Evolutionary conservation across 75 land plant species (phyloP).

Genomic region (Cryptomeria japonica): DNA sequence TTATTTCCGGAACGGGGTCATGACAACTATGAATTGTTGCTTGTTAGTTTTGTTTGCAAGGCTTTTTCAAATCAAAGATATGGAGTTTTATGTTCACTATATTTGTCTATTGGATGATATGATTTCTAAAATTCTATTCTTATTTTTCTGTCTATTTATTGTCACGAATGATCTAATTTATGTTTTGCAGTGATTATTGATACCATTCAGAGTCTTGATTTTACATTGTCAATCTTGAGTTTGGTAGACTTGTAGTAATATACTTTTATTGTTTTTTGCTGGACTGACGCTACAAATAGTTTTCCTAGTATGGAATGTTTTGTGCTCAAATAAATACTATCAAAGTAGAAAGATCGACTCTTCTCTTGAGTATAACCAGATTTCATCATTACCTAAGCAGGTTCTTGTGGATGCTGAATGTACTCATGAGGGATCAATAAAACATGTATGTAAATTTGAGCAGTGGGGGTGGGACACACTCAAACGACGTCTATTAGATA

Average conservation of each 20-base stretch:
- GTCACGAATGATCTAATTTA: not conserved
- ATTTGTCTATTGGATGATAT: not conserved
- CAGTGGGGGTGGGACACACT: slow-evolving; percentile 96
- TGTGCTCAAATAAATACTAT: not conserved
- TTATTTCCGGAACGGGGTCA: no score
- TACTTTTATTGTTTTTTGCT: not conserved
- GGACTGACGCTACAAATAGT: not conserved
- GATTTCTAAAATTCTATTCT: not conserved
- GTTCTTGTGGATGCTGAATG: slow-evolving; percentile 99
- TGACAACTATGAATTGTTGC: not conserved
- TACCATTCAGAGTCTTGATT: not conserved
- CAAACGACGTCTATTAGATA: slow-evolving; percentile 80
- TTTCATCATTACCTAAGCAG: slow-evolving; percentile 28
- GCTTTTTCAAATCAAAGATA: not conserved
- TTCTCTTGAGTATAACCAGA: not conserved
- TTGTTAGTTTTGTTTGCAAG: not conserved
- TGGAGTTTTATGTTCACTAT: not conserved
- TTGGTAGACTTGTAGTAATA: not conserved
- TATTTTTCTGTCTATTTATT: not conserved
- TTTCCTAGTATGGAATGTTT: not conserved
- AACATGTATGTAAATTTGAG: slow-evolving; percentile 89
- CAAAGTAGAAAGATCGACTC: not conserved
- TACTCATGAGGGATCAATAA: slow-evolving; percentile 97
- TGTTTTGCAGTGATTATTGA: not conserved
- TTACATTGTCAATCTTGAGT: not conserved